These are phyloP conservation scores for Chaetothyriales sp. DNA, from an alignment of 2,329 filamentous ascomycete genomes.

Conservation along the genomic window DNA sequence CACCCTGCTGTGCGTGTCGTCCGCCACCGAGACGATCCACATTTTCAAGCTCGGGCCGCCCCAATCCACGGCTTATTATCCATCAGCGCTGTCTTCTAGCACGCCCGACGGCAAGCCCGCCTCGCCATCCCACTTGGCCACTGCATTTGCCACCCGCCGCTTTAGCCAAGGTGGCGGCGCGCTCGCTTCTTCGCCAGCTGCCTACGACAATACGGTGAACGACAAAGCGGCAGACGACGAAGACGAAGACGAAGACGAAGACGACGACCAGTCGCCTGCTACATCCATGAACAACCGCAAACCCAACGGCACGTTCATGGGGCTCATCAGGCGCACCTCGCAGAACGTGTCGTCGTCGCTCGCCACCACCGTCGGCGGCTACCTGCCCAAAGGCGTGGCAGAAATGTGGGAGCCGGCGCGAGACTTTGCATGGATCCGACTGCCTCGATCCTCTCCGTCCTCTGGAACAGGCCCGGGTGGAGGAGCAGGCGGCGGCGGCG, in stretches of 20 bases:
- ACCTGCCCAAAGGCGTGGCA: conserved; percentile 82
- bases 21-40: conserved; percentile 89
- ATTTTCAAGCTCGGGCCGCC: conserved; percentile 63
- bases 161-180: conserved; percentile 23
- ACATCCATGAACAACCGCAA: conserved; percentile 28
- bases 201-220: conserved; percentile 1
- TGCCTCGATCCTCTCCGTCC: conserved; percentile 47
- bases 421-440: conserved; percentile 93
- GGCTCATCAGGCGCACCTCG: conserved; percentile 83
- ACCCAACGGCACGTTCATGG: conserved; percentile 67
- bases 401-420: conserved; percentile 95
- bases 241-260: conserved; percentile 22
- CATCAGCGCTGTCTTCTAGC: conserved; percentile 1
- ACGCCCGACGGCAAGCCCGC: conserved; percentile 8
- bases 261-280: conserved; percentile 19
- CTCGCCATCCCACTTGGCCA: conserved; percentile 11
- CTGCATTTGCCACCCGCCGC: conserved; percentile 9
- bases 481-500: conserved; percentile 18
- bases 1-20: conserved; percentile 86
- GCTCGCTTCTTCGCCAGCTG: conserved; percentile 13
- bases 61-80: conserved; percentile 25
- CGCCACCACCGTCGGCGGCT: conserved; percentile 77
- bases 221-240: conserved; percentile 21
- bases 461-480: conserved; percentile 21
- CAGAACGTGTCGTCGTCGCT: conserved; percentile 85